Evolutionary conservation across 2,329 filamentous ascomycete species (phyloP).

Genomic region (Zasmidium citrigriseum): DNA sequence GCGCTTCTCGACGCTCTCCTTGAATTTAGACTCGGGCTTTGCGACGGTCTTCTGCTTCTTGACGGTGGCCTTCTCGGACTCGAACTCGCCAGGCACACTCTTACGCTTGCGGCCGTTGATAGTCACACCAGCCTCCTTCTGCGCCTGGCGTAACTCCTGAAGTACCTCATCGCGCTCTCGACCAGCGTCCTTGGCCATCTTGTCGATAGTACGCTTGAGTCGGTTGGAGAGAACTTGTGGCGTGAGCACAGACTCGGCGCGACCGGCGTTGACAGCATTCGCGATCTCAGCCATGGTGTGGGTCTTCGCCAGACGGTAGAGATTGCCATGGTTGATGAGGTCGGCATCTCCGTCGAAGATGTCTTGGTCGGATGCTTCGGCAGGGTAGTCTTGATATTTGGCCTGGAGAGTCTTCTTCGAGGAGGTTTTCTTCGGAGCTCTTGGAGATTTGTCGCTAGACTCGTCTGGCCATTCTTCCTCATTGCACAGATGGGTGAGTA

Average conservation of each 20-base stretch:
- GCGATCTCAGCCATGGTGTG: slow-evolving; percentile 4
- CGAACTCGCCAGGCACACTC: neutral
- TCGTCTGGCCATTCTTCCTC: neutral
- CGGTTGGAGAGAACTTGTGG: slow-evolving; percentile 5
- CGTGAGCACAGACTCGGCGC: neutral
- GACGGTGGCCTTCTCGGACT: neutral
- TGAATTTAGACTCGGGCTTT: neutral
- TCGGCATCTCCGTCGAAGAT: slow-evolving; percentile 3
- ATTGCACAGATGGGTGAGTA: neutral
- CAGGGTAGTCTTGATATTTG: neutral
- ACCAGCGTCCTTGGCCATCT: neutral
- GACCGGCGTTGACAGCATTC: neutral
- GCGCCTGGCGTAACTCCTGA: neutral
- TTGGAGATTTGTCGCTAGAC: neutral
- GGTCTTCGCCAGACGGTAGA: slow-evolving; percentile 1
- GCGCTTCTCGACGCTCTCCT: too few species aligned
- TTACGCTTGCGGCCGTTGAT: slow-evolving; percentile 2
- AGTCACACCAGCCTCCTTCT: neutral
- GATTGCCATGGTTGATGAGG: neutral
- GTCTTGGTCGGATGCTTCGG: neutral
- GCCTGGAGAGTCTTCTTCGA: neutral
- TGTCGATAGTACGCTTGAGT: neutral
- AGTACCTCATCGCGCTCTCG: neutral
- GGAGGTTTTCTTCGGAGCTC: neutral
- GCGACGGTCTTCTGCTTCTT: neutral